Evolutionary conservation across 495 filamentous ascomycete genomes (phyloP).

Genomic region (Hypoxylon crocopeplum): DNA sequence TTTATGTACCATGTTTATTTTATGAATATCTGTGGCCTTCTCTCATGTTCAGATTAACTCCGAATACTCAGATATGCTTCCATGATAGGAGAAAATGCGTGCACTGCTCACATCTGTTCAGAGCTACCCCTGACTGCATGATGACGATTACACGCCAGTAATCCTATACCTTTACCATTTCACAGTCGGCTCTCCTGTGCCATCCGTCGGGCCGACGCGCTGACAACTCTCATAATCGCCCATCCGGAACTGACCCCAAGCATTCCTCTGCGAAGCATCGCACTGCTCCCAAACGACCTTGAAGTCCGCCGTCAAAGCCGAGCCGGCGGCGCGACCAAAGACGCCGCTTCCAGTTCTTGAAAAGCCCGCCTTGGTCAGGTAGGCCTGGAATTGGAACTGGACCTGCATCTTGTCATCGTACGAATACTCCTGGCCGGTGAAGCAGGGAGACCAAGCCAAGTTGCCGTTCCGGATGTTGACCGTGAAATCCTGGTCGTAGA

Average conservation of each 20-base stretch:
- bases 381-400: conserved; percentile 33
- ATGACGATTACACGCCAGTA: not conserved
- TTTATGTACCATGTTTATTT: too few relatives aligned
- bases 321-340: conserved; percentile 17
- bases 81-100: too few relatives aligned
- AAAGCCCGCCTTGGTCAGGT: conserved; percentile 27
- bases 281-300: conserved; percentile 28
- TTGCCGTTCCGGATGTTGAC: conserved; percentile 24
- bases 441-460: conserved; percentile 26
- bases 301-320: conserved; percentile 24
- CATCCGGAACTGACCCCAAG: conserved; percentile 31
- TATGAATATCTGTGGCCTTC: too few relatives aligned
- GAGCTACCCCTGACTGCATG: not conserved
- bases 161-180: conserved; percentile 11
- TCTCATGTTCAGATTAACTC: too few relatives aligned
- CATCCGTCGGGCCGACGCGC: conserved; percentile 4
- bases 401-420: conserved; percentile 35
- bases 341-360: conserved; percentile 23
- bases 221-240: conserved; percentile 28
- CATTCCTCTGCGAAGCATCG: conserved; percentile 22
- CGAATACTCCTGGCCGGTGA: conserved; percentile 27
- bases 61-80: too few relatives aligned
- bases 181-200: conserved; percentile 19
- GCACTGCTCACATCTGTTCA: too few relatives aligned
- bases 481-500: conserved; percentile 22